phyloP scores from a whole-genome alignment of 1,284 basidiomycete genomes.

The Ceratobasidium sp. region DNA sequence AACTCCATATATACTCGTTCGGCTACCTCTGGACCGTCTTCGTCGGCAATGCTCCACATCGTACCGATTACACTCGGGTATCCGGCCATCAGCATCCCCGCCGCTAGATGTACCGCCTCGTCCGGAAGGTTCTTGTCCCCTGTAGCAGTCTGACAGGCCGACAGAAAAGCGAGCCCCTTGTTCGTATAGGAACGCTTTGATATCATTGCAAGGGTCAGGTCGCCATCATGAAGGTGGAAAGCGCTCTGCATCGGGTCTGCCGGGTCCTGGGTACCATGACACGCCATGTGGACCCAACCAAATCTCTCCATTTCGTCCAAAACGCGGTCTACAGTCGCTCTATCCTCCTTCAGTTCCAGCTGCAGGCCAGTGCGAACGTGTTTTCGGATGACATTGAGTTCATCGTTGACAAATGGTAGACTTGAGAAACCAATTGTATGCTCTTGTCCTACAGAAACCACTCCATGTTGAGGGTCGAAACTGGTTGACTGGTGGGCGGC shows the following conservation, averaged over 20 bases:
- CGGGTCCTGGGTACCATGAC: not conserved
- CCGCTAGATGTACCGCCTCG: not conserved
- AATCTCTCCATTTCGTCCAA: not conserved
- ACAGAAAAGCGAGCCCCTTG: not conserved
- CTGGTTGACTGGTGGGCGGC: not conserved
- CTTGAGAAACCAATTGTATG: not conserved
- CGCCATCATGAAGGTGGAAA: not conserved
- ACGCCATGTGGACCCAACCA: conserved; percentile 5
- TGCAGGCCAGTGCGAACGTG: not conserved
- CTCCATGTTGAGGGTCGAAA: no score
- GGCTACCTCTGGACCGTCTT: not conserved
- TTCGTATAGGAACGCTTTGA: not conserved
- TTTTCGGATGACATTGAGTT: not conserved
- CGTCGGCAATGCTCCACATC: not conserved
- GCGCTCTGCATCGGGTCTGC: not conserved
- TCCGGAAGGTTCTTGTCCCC: not conserved
- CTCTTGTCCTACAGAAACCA: not conserved
- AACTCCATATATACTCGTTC: not conserved
- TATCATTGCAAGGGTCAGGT: not conserved
- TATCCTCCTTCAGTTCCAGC: not conserved
- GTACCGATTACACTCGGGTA: not conserved
- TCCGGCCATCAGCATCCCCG: not conserved
- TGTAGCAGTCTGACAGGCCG: not conserved
- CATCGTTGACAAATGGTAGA: not conserved
- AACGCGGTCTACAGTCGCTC: not conserved